These are phyloP conservation scores for Seiridium cupressi DNA, from an alignment of 2,329 filamentous ascomycete species.

Conservation along the genomic window DNA sequence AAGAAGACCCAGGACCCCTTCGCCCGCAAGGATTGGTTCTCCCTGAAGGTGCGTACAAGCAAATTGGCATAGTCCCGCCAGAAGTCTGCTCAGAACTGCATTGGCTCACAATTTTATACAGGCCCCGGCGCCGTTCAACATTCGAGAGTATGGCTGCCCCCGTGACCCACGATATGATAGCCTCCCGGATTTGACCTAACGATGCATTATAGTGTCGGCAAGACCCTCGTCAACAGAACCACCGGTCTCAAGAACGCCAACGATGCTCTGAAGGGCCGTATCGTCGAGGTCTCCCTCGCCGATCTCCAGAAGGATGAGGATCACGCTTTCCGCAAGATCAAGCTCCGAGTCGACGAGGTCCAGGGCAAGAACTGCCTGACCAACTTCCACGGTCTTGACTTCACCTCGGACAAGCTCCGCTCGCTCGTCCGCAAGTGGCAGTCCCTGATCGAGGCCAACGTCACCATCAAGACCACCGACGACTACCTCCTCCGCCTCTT, in stretches of 20 bases:
- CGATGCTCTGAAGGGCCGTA: slow-evolving; percentile 96
- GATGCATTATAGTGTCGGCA: slow-evolving; percentile 76
- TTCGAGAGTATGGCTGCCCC: slow-evolving; percentile 78
- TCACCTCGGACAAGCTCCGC: slow-evolving; percentile 99
- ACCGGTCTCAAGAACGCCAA: slow-evolving; percentile 99
- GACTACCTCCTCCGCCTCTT: slow-evolving; percentile 99
- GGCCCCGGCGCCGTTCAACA: slow-evolving; percentile 93
- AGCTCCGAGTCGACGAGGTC: slow-evolving; percentile 96
- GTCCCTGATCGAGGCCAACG: slow-evolving; percentile 97
- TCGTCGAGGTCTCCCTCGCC: slow-evolving; percentile 97
- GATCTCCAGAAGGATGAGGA: slow-evolving; percentile 99
- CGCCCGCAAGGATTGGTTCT: slow-evolving; percentile 99
- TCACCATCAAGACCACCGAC: slow-evolving; percentile 99
- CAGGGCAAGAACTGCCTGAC: slow-evolving; percentile 99
- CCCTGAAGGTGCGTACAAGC: slow-evolving; percentile 71
- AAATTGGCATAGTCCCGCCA: neutral
- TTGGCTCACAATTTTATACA: slow-evolving; percentile 29
- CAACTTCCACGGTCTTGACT: slow-evolving; percentile 99
- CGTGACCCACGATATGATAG: neutral
- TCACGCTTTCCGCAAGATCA: slow-evolving; percentile 99
- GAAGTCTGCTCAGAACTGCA: neutral
- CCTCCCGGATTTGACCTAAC: slow-evolving; percentile 10
- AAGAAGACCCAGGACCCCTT: slow-evolving; percentile 99
- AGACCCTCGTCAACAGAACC: slow-evolving; percentile 98
- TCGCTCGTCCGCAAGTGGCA: slow-evolving; percentile 99